Conservation (phyloP, 371 early-diverging fungal species). For the Rhizopus microsporus region DNA sequence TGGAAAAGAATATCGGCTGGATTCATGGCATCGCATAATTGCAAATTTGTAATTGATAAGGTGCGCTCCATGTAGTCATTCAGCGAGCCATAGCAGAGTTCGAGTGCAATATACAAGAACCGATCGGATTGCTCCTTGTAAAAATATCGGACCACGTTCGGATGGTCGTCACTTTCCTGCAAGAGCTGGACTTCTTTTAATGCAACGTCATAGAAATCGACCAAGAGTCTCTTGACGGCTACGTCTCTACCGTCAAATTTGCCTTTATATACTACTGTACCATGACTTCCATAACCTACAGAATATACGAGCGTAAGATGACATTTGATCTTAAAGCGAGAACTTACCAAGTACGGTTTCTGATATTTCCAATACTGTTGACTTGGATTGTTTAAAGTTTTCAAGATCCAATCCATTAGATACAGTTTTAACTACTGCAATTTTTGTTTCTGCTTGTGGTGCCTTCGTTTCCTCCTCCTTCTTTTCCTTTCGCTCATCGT, state of each 20-base stretch:
- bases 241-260: slow-evolving; percentile 87
- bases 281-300: slow-evolving; percentile 93
- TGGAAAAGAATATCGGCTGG: slow-evolving; percentile 70
- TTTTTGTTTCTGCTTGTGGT: slow-evolving; percentile 2
- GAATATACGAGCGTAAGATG: neutral
- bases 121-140: slow-evolving; percentile 85
- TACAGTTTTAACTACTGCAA: slow-evolving; percentile 12
- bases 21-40: slow-evolving; percentile 32
- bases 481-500: neutral
- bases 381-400: slow-evolving; percentile 28
- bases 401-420: slow-evolving; percentile 34
- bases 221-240: slow-evolving; percentile 91
- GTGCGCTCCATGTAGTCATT: slow-evolving; percentile 61
- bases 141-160: slow-evolving; percentile 96
- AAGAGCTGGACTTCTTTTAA: slow-evolving; percentile 90
- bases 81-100: slow-evolving; percentile 84
- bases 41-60: slow-evolving; percentile 31
- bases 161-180: slow-evolving; percentile 93
- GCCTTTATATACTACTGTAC: slow-evolving; percentile 95
- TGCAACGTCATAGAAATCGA: slow-evolving; percentile 94
- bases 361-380: slow-evolving; percentile 40
- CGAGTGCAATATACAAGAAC: slow-evolving; percentile 95
- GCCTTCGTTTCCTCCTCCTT: slow-evolving; percentile 1
- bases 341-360: slow-evolving; percentile 44
- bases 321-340: neutral